Conservation (phyloP, 768 basidiomycete genomes). For the Hericium rajendrae region DNA sequence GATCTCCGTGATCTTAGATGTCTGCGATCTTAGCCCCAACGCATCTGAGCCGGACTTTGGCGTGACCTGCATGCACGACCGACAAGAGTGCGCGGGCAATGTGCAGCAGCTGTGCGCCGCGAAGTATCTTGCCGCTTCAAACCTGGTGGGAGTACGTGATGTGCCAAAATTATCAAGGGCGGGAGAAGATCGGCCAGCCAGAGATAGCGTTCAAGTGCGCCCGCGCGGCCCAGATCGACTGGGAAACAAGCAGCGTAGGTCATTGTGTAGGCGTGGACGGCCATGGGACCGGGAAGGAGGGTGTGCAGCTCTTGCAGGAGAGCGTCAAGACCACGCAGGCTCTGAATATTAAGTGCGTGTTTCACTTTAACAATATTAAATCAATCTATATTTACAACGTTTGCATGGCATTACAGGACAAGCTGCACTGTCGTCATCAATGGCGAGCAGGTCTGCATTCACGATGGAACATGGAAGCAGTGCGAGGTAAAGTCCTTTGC, state of each 20-base stretch:
- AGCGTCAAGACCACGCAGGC: slow-evolving; percentile 38
- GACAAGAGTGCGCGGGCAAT: slow-evolving; percentile 78
- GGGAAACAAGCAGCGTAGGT: slow-evolving; percentile 49
- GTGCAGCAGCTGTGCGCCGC: slow-evolving; percentile 80
- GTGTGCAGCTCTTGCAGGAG: slow-evolving; percentile 49
- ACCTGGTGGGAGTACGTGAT: slow-evolving; percentile 79
- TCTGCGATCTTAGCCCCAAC: slow-evolving; percentile 32
- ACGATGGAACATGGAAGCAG: slow-evolving; percentile 68
- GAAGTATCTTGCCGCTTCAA: slow-evolving; percentile 42
- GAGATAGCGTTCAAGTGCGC: slow-evolving; percentile 63
- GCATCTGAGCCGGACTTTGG: slow-evolving; percentile 62
- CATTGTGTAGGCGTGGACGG: slow-evolving; percentile 54
- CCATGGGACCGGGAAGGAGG: slow-evolving; percentile 54
- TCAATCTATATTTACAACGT: not conserved
- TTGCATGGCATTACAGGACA: slow-evolving; percentile 34
- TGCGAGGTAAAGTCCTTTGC: slow-evolving; percentile 49
- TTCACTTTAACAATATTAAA: not conserved
- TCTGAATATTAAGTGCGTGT: slow-evolving; percentile 47
- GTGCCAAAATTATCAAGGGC: slow-evolving; percentile 69
- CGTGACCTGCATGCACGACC: slow-evolving; percentile 75
- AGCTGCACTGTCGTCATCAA: slow-evolving; percentile 85
- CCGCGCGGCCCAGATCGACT: slow-evolving; percentile 50
- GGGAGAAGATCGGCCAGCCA: slow-evolving; percentile 52
- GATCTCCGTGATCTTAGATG: not conserved
- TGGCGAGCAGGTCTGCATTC: slow-evolving; percentile 56